Conservation (phyloP, 306 rosid genomes). For the Trifolium repens region DNA sequence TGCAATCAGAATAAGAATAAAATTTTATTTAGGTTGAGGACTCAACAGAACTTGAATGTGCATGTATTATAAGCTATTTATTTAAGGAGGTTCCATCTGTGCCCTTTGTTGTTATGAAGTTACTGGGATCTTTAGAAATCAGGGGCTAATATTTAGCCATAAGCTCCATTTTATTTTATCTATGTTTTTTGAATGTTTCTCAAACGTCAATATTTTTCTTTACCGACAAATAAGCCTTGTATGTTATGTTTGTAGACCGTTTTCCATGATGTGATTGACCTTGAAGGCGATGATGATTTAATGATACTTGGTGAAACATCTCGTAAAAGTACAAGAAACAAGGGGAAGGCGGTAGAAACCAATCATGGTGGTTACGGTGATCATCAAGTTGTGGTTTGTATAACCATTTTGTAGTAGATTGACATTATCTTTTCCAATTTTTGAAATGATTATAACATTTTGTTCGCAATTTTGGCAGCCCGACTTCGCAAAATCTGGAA, state of each 20-base stretch:
- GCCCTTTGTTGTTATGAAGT: background rate
- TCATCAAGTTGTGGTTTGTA: slow-evolving; percentile 60
- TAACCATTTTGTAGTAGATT: slow-evolving; percentile 30
- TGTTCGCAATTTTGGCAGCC: slow-evolving; percentile 17
- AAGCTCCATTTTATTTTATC: background rate
- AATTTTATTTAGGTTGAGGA: no score
- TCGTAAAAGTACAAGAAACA: slow-evolving; percentile 44
- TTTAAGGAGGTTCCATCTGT: background rate
- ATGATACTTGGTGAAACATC: slow-evolving; percentile 55
- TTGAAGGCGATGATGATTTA: slow-evolving; percentile 55
- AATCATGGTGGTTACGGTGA: slow-evolving; percentile 48
- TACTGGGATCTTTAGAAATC: background rate
- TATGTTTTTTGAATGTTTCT: slow-evolving; percentile 21
- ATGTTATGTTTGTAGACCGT: slow-evolving; percentile 49
- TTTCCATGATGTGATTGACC: slow-evolving; percentile 65
- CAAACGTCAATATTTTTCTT: background rate
- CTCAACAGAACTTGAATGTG: no score
- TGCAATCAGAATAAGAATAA: no score
- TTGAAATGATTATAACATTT: slow-evolving; percentile 1
- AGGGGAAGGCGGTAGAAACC: slow-evolving; percentile 61
- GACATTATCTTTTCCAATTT: slow-evolving; percentile 32
- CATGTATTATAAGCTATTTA: no score
- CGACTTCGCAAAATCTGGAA: slow-evolving; percentile 44
- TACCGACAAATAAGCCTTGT: slow-evolving; percentile 6
- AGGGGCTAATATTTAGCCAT: background rate